phyloP scores from a whole-genome alignment of 306 rosid species.

The Ammopiptanthus mongolicus region DNA sequence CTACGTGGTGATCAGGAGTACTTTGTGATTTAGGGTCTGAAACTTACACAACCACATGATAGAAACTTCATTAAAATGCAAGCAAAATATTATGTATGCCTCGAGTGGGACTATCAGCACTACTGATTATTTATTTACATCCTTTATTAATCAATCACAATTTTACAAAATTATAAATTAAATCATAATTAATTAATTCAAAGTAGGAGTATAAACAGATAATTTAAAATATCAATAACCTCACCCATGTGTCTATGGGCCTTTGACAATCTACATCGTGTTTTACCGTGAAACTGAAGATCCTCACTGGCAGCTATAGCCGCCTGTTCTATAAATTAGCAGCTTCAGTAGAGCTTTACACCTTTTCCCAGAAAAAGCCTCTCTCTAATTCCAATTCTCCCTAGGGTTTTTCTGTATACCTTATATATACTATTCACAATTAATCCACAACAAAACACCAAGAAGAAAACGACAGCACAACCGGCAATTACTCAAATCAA shows the following conservation, averaged over 20 bases:
- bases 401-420: background rate
- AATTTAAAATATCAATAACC: no score
- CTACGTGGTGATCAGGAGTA: background rate
- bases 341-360: constrained; percentile 1
- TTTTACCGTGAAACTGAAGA: constrained; percentile 23
- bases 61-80: background rate
- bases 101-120: no score
- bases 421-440: no score
- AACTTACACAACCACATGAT: background rate
- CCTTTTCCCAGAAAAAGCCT: constrained; percentile 10
- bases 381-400: background rate
- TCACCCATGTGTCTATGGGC: background rate
- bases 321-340: background rate
- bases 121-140: no score
- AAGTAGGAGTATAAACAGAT: no score
- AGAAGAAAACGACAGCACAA: constrained; percentile 26
- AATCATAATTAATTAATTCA: no score
- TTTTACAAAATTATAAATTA: no score
- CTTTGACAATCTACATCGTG: background rate
- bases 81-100: background rate
- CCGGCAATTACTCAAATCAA: constrained; percentile 23
- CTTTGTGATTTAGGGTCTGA: background rate
- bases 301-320: constrained; percentile 20
- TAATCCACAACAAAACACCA: background rate
- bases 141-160: no score